phyloP scores from a whole-genome alignment of 2,329 filamentous ascomycete genomes.

The Alternaria triticimaculans region DNA sequence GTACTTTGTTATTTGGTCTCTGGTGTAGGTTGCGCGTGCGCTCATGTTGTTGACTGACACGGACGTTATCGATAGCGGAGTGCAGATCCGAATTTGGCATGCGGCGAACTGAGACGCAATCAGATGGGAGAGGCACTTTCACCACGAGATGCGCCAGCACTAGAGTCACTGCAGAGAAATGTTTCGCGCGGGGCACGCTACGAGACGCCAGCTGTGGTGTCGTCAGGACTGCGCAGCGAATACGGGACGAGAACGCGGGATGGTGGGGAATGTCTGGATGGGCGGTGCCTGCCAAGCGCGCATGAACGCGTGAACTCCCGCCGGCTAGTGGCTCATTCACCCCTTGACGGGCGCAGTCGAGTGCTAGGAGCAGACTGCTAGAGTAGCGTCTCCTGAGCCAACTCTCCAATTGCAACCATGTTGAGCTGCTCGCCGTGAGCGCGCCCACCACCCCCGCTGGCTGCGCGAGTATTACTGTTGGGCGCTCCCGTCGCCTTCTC shows the following conservation, averaged over 20 bases:
- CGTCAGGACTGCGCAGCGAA: constrained; percentile 8
- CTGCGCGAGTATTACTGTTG: constrained; percentile 32
- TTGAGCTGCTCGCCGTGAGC: constrained; percentile 36
- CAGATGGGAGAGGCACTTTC: not conserved
- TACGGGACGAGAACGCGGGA: not conserved
- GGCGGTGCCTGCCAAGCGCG: constrained; percentile 15
- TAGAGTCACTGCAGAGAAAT: not conserved
- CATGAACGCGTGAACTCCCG: constrained; percentile 8
- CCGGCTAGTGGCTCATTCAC: constrained; percentile 5
- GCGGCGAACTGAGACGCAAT: not conserved
- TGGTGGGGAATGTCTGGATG: constrained; percentile 7
- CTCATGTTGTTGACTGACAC: constrained; percentile 2
- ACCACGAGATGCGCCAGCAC: not conserved
- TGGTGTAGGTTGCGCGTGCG: constrained; percentile 28
- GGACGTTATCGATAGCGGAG: constrained; percentile 3
- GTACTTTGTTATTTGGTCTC: constrained; percentile 42
- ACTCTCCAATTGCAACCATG: constrained; percentile 23
- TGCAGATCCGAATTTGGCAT: constrained; percentile 13
- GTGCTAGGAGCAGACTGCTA: not conserved
- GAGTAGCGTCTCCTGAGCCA: constrained; percentile 5
- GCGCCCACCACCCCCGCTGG: constrained; percentile 29
- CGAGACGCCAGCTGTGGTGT: not conserved
- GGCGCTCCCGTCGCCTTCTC: constrained; percentile 32
- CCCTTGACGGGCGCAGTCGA: constrained; percentile 11
- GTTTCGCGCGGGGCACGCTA: not conserved